Evolutionary conservation across 352 stramenopile species (phyloP).

Genomic region (Globisporangium rhizosaccharum): DNA sequence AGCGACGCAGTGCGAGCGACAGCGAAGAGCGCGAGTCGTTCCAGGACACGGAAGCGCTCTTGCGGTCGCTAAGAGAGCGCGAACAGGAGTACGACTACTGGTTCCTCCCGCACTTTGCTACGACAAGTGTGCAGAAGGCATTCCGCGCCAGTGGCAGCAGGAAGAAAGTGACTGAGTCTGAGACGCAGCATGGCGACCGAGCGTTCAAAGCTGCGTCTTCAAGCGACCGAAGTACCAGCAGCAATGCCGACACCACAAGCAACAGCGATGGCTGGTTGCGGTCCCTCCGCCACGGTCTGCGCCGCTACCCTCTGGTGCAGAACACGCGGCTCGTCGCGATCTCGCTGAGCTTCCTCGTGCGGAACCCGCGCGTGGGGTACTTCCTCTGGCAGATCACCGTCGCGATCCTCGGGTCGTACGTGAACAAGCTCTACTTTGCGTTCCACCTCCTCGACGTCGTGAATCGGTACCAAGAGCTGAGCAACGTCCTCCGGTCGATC

Average conservation of each 20-base stretch:
- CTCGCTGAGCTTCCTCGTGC: constrained; percentile 46
- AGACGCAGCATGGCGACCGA: too few species aligned
- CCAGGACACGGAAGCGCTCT: constrained; percentile 54
- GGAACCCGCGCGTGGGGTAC: constrained; percentile 54
- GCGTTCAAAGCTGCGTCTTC: too few species aligned
- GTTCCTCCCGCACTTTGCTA: constrained; percentile 30
- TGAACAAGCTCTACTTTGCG: constrained; percentile 76
- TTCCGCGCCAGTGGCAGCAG: not conserved
- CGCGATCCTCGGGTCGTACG: constrained; percentile 49
- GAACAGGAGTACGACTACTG: constrained; percentile 65
- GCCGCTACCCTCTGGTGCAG: not conserved
- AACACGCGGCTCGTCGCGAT: constrained; percentile 27
- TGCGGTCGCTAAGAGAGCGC: constrained; percentile 48
- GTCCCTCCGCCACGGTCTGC: not conserved
- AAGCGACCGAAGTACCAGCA: too few species aligned
- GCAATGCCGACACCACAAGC: not conserved
- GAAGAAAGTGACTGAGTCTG: too few species aligned
- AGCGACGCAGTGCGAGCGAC: constrained; percentile 17
- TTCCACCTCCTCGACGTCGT: constrained; percentile 73
- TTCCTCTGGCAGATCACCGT: constrained; percentile 50
- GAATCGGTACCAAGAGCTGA: constrained; percentile 73
- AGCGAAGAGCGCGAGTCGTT: constrained; percentile 45
- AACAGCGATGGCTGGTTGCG: not conserved
- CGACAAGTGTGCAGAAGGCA: not conserved
- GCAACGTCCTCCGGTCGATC: constrained; percentile 66